A percentile compares a stretch with the other conserved stretches of the same genome.
Evolutionary conservation across 2,329 filamentous ascomycete species (phyloP).

Genomic region (Ceratocystis diversiconidia): DNA sequence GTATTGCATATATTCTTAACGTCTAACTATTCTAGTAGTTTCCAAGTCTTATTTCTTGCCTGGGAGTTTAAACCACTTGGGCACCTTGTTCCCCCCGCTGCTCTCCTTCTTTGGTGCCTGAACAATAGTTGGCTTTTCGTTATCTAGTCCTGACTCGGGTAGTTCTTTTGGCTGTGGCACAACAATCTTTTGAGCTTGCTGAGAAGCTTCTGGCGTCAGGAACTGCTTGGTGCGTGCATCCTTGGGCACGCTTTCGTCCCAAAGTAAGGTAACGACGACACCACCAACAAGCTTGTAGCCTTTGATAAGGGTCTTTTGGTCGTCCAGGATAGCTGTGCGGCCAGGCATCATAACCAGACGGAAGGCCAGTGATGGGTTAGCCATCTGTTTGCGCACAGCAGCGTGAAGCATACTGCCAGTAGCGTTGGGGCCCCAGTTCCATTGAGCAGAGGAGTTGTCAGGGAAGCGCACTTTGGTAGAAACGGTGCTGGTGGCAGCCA

Average conservation of each 20-base stretch:
- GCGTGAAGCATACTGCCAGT: constrained; percentile 59
- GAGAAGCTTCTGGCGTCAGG: constrained; percentile 43
- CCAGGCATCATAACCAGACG: constrained; percentile 50
- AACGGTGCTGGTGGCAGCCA: constrained; percentile 53
- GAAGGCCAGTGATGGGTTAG: constrained; percentile 51
- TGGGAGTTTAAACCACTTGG: constrained; percentile 59
- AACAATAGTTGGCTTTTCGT: constrained; percentile 23
- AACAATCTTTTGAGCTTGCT: constrained; percentile 51
- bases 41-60: constrained; percentile 47
- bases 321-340: constrained; percentile 36
- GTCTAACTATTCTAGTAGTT: too few relatives aligned
- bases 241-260: constrained; percentile 49
- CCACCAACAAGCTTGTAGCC: constrained; percentile 50
- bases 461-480: constrained; percentile 75
- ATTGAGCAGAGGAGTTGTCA: constrained; percentile 65
- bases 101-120: constrained; percentile 23
- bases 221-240: constrained; percentile 42
- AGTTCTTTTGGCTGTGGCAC: constrained; percentile 38
- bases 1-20: too few relatives aligned
- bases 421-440: constrained; percentile 52
- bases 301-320: constrained; percentile 46
- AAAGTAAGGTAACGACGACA: constrained; percentile 62
- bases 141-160: constrained; percentile 27
- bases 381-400: constrained; percentile 60
- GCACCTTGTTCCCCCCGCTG: constrained; percentile 35